Evolutionary conservation across 768 basidiomycete genomes (phyloP), one percentile per base, ranked within the genome.

Genomic region (Scleroderma bovista): DNA sequence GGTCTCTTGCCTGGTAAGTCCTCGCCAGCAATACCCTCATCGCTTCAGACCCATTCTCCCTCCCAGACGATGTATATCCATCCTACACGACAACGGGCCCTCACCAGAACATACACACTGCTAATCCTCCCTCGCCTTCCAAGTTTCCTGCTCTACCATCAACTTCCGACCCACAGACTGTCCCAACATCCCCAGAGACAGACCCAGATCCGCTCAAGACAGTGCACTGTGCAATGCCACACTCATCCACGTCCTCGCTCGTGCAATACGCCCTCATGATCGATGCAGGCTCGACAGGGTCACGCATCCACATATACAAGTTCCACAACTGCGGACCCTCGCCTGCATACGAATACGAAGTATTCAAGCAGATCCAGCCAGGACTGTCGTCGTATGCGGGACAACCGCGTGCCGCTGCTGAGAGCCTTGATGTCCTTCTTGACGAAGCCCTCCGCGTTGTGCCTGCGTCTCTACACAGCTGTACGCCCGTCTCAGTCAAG

Each of bases 251-350:
- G 46, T 61, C 73, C 44, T 76, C 78, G 0, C 73, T 95, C 50
- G 86, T 95, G 12, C 91, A 93, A 65, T 99, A 89, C 67, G 93
- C 92, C 0, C 79, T 98, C 60, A 96, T 97, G 84, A 89, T 98
- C 70, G 96, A 99, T 67, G 95, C 96, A 1, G 96, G 96, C 20
- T 97, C 94, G 16, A 96, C 93, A 0, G 96, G 95, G 17, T 96
- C 94, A 0, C 82, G 96, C 16, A 93, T 98, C 61, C 96, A 99
- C 75, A 78, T 98, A 29, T 99, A 98, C 84, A 98, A 96, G 64
- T 97, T 98, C 81, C 78, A 95, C 77, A 84, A 93, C 73, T 93
- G 93, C 72, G 74, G 75, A 0, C 66, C 84, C 0, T 80, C 86
- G 0, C 83, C 93, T 1, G 63, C 73, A 19, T 89, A 88, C 68